Conservation (phyloP, 176 grass and related monocot genomes). For the Zoysia japonica region DNA sequence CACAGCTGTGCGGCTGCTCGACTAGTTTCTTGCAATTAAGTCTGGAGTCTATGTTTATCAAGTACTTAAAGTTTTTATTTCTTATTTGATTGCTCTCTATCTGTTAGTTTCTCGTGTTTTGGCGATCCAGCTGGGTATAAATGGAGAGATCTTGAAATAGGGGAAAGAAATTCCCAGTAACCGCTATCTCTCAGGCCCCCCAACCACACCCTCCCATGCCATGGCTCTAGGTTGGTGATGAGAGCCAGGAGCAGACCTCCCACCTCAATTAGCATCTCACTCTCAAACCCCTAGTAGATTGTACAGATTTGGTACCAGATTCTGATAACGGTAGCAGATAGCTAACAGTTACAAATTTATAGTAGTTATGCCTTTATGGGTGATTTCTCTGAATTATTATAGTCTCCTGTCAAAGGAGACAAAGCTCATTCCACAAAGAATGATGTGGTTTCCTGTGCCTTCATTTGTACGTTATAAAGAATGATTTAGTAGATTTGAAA, state of each 20-base stretch:
- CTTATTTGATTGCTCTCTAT: slow-evolving; percentile 11
- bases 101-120: background rate
- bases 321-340: background rate
- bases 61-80: background rate
- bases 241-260: background rate
- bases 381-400: slow-evolving; percentile 1
- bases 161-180: background rate
- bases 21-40: background rate
- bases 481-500: too few relatives aligned
- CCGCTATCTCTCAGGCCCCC: background rate
- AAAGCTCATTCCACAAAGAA: background rate
- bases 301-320: background rate
- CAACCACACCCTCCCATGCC: background rate
- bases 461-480: too few relatives aligned
- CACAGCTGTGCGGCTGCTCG: background rate
- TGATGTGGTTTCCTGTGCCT: background rate
- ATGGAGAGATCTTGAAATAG: background rate
- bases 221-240: background rate
- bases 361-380: background rate
- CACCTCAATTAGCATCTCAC: background rate
- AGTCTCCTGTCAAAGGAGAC: background rate
- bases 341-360: background rate
- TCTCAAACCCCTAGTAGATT: background rate
- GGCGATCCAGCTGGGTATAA: background rate
- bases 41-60: background rate